Conservation (phyloP, 1,284 basidiomycete genomes). For the Marasmius sp. region DNA sequence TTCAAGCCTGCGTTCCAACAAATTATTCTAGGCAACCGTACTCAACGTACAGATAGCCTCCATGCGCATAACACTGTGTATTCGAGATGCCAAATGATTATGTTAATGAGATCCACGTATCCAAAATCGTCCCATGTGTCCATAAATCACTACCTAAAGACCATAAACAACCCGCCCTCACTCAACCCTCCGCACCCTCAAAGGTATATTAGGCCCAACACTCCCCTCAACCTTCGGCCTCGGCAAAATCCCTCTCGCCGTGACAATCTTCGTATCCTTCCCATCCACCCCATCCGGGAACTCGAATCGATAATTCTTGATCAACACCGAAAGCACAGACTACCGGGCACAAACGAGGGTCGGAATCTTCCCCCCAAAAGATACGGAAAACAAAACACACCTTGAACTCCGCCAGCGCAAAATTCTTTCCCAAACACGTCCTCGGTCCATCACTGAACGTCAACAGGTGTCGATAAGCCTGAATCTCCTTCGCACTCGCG, state of each 20-base stretch:
- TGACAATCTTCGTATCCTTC: not conserved
- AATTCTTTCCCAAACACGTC: constrained; percentile 41
- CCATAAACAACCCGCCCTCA: too few relatives aligned
- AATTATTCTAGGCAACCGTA: too few relatives aligned
- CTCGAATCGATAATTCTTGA: constrained; percentile 39
- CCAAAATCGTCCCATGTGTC: too few relatives aligned
- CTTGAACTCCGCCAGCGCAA: constrained; percentile 42
- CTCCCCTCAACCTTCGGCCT: not conserved
- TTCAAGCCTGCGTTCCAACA: too few relatives aligned
- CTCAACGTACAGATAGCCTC: too few relatives aligned
- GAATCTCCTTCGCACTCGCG: constrained; percentile 28
- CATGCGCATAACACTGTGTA: too few relatives aligned
- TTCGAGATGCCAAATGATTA: too few relatives aligned
- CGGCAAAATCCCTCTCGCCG: not conserved
- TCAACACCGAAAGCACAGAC: constrained; percentile 36
- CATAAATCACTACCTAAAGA: too few relatives aligned
- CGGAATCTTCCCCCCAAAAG: constrained; percentile 8
- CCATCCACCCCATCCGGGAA: constrained; percentile 34
- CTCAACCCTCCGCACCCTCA: not conserved
- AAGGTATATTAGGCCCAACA: not conserved
- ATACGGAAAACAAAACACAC: constrained; percentile 20
- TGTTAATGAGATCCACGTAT: too few relatives aligned
- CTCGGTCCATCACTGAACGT: constrained; percentile 41
- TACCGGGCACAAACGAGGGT: too few relatives aligned
- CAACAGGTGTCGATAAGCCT: constrained; percentile 36